Evolutionary conservation across 2,329 filamentous ascomycete genomes (phyloP), one percentile per base, ranked within the genome.

Genomic region (Aaosphaeria pasadenensis): DNA sequence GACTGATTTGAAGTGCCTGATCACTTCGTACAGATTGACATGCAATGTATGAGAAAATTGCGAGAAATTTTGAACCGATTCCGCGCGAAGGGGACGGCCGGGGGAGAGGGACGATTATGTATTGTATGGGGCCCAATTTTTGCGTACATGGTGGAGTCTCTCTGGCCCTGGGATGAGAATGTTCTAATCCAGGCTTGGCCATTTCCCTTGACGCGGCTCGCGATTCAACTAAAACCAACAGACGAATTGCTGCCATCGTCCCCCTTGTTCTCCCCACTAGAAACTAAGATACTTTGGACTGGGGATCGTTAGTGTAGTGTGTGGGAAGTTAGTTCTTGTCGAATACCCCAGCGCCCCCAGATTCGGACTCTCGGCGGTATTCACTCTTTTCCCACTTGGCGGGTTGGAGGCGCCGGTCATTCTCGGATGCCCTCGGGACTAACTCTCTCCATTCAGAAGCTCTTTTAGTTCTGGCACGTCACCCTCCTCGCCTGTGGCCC

Each of bases 331-430:
- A 61, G 62, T 63, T 47, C 36, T 57, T 68, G 62, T 60, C 57
- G 55, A 52, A 47, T 65, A 66, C 64, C 66, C 66, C 66, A 67
- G 63, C 17, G 17, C 61, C 60, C 63, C 66, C 63, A 65, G 61
- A 64, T 63, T 58, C 64, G 63, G 58, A 62, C 58, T 52, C 54
- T 61, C 57, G 62, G 61, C 61, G 63, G 56, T 56, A 49, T 56
- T 47, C 41, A 57, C 43, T 39, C 47, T 65, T 62, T 60, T 59
- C 58, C 39, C 33, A 36, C 33, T n/a, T 24, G 17, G 17, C 17
- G 17, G 17, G 17, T 49, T 53, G 51, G 47, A 43, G 46, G 50
- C 55, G 55, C 54, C 62, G 62, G 63, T 59, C 51, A 44, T 64
- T 58, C 53, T 65, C 63, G 63, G 63, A 64, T 58, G 57, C 43